Evolutionary conservation across 73 alveolate species (phyloP), one percentile per base, ranked within the genome.

Genomic region (Paraurostyla sp.): DNA sequence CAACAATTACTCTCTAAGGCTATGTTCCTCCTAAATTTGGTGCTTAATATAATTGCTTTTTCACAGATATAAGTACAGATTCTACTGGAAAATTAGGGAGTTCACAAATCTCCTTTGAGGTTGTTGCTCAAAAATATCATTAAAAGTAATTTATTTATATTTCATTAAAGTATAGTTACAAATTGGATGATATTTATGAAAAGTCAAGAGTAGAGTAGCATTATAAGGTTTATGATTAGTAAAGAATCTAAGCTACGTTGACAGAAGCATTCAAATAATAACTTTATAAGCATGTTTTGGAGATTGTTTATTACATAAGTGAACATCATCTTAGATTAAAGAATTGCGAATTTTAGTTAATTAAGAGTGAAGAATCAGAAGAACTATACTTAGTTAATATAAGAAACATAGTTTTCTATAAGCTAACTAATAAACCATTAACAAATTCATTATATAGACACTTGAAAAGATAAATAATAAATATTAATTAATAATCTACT

Each of bases 371-470:
- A 36, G 84, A 69, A 43, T 6, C 38, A 16, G 63, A 43, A n/a
- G 63, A 41, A 7, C 38, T 69, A 38, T 69, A 41, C 41, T 29
- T 69, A 25, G 40, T 43, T 36, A 43, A 69, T 35, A 69, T 69
- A 35, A 3, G 27, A 4, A 69, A 36, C 6, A 69, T 69, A 18
- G 15, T 22, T 41, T 43, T 69, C 36, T n/a, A 38, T n/a, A 16
- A 63, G 18, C 45, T 43, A 7, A 16, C 2, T 6, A 69, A 69
- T 43, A 38, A 29, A 36, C 84, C 84, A 13, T 9, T 69, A 23
- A 69, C 84, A 18, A 69, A 69, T 69, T 69, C 84, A 15, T 43
- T 69, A 29, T 69, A 15, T 69, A 69, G 84, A 40, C 84, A 69
- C 41, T 41, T 69, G 38, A 69, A 69, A 23, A 13, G 84, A 13